These are phyloP conservation scores for Calcarisporium arbuscula DNA, from an alignment of 2,329 filamentous ascomycete species.

Conservation along the genomic window DNA sequence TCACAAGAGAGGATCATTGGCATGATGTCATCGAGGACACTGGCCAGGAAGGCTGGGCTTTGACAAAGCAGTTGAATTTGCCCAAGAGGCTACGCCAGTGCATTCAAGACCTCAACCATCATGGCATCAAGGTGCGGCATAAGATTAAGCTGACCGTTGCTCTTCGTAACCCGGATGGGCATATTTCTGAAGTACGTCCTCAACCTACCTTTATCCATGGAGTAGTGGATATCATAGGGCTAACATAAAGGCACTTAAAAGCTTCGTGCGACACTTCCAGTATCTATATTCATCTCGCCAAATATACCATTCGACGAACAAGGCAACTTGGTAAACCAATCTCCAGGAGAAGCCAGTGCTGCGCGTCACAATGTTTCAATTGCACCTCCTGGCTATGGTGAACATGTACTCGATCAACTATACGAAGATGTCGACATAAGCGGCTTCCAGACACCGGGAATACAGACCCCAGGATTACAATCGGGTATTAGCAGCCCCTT, in stretches of 20 bases:
- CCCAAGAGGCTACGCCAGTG: conserved; percentile 78
- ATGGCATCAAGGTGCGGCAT: conserved; percentile 87
- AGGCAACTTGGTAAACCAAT: conserved; percentile 66
- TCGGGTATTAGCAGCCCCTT: conserved; percentile 79
- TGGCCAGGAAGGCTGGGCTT: conserved; percentile 58
- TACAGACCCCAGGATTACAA: conserved; percentile 61
- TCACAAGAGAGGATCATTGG: conserved; percentile 57
- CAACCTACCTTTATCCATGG: not conserved
- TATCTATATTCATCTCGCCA: conserved; percentile 93
- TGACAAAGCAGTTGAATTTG: conserved; percentile 59
- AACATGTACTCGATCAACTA: conserved; percentile 82
- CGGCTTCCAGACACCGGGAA: conserved; percentile 69
- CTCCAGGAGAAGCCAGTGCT: conserved; percentile 39
- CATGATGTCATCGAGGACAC: conserved; percentile 62
- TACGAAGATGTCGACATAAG: conserved; percentile 80
- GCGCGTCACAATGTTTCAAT: conserved; percentile 53
- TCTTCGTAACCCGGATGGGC: conserved; percentile 89
- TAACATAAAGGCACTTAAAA: conserved; percentile 27
- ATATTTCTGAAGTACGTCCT: conserved; percentile 71
- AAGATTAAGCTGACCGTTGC: conserved; percentile 89
- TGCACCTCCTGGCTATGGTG: conserved; percentile 87
- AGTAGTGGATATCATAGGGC: not conserved
- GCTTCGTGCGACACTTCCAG: conserved; percentile 82
- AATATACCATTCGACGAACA: conserved; percentile 84
- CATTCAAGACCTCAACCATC: conserved; percentile 81